Evolutionary conservation across 2,329 filamentous ascomycete species (phyloP).

Genomic region (Chaetomiaceae sp.): DNA sequence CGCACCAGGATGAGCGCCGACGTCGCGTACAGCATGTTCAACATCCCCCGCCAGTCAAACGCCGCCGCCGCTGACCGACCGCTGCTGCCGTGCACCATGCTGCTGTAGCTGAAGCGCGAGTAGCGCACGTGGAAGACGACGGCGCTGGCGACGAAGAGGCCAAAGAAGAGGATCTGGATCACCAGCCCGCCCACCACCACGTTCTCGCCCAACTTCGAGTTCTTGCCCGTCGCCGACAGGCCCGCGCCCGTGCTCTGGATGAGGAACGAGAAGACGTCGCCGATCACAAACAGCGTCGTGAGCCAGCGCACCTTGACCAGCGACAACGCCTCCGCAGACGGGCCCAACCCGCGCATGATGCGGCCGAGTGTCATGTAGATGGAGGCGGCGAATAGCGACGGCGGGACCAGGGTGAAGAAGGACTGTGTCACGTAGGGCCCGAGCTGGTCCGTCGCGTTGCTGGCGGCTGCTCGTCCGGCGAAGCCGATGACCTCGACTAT

Average conservation of each 20-base stretch:
- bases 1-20: conserved; percentile 41
- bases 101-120: neutral
- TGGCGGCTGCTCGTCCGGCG: too few species aligned
- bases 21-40: conserved; percentile 31
- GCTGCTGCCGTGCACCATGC: too few species aligned
- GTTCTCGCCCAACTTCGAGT: conserved; percentile 36
- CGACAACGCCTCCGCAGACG: conserved; percentile 19
- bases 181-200: conserved; percentile 48
- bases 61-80: neutral
- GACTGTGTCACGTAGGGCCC: conserved; percentile 15
- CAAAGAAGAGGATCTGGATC: conserved; percentile 53
- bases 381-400: conserved; percentile 20
- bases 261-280: conserved; percentile 30
- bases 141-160: conserved; percentile 29
- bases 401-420: conserved; percentile 17
- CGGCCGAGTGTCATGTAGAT: conserved; percentile 29
- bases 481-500: too few species aligned
- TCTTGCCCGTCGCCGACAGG: neutral
- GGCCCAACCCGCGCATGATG: conserved; percentile 29
- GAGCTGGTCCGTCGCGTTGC: too few species aligned
- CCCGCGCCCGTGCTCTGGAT: neutral
- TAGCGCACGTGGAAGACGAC: conserved; percentile 9
- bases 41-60: neutral
- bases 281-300: conserved; percentile 32
- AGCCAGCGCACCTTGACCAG: conserved; percentile 26